Base-by-base conservation (phyloP, 2,329 filamentous ascomycete genomes). In the Parastagonospora avenae region DNA sequence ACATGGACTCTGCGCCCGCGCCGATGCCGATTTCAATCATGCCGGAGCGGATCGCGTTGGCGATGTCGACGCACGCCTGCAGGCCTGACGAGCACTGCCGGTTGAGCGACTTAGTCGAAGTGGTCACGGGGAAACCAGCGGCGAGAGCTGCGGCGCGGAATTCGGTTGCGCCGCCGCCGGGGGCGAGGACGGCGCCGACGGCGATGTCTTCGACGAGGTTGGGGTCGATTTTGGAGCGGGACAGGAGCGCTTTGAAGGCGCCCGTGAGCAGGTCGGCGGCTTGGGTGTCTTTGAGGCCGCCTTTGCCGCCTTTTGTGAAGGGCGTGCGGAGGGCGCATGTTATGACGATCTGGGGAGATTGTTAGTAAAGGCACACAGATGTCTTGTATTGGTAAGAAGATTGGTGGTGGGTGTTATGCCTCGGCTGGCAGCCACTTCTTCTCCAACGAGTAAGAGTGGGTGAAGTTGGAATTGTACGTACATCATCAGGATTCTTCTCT, bases 1-100 rank as follows among this genome's bases (percentile, higher is more conserved):
- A 90, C 94, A 99, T 99, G 81, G 90, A 94, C 85, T 99, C 94
- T 19, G 96, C 92, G 69, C 94, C 94, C 15, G 92, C 92, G 62
- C 93, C 94, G 63, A 97, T 86, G 64, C 94, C 94, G 57, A 97
- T 78, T 62, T 97, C 93, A 70, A 97, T 97, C 89, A 96, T 96
- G 67, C 92, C 94, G 4, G 85, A 74, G 70, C 85, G 85, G 78
- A 99, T 95, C 64, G 91, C 90, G 80, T 97, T 96, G 62, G 93
- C 93, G 69, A 97, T 88, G 74, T 97, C 93, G 53, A 94, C 89
- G 70, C 91, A 91, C 19, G 94, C 93, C 77, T 97, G 92, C 28
- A 97, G 84, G 46, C 94, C 93, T 33, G 88, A 92, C 11, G 90
- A 95, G 80, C 94, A 99, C 79, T 97, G 93, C 68, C 94, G 82